These are phyloP conservation scores for Epithele typhae DNA, from an alignment of 768 basidiomycete species.

Conservation along the genomic window DNA sequence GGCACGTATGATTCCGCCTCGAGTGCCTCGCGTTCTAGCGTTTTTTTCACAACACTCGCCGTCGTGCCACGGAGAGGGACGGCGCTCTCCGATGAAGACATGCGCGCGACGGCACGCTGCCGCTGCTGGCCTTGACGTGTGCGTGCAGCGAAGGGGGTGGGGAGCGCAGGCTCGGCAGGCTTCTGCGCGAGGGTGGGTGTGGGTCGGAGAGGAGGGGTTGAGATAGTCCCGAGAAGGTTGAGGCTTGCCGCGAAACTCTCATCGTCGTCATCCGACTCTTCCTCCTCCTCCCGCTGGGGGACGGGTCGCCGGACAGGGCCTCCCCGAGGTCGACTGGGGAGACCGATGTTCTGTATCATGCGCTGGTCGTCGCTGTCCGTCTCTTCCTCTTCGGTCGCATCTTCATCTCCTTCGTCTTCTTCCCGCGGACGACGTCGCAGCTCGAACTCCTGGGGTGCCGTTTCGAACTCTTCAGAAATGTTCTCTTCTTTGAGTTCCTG, in stretches of 20 bases:
- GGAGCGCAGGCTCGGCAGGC: background rate
- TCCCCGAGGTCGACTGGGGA: background rate
- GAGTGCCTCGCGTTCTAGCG: constrained; percentile 1
- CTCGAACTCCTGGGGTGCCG: background rate
- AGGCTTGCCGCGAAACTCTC: constrained; percentile 1
- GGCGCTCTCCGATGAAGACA: constrained; percentile 5
- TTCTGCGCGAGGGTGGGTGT: too few species aligned
- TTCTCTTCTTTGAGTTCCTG: background rate
- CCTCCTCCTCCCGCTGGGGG: too few species aligned
- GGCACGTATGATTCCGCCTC: constrained; percentile 5
- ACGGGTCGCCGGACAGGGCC: too few species aligned
- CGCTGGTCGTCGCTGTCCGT: too few species aligned
- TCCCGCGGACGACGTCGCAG: too few species aligned
- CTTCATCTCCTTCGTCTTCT: too few species aligned
- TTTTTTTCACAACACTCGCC: constrained; percentile 15
- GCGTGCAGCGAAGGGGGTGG: background rate
- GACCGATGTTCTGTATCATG: background rate
- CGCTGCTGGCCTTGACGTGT: background rate
- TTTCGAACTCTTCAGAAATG: constrained; percentile 10
- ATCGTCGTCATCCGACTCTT: constrained; percentile 1
- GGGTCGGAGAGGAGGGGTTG: too few species aligned
- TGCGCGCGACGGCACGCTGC: too few species aligned
- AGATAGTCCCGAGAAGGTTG: background rate
- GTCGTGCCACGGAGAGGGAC: constrained; percentile 15
- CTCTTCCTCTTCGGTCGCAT: too few species aligned